phyloP scores from a whole-genome alignment of 2,329 filamentous ascomycete species.

The Orbilia javanica region DNA sequence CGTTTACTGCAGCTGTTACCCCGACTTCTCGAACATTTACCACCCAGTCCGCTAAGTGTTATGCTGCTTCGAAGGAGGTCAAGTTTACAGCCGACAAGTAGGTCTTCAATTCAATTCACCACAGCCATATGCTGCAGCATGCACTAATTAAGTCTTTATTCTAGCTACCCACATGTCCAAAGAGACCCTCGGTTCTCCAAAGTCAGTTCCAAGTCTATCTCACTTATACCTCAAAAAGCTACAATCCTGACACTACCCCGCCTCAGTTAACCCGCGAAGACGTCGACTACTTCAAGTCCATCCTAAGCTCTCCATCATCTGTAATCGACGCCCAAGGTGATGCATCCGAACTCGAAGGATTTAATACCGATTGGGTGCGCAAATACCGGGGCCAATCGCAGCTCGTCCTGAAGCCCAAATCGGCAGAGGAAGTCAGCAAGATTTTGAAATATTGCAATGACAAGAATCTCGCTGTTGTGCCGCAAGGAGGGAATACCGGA shows the following conservation, averaged over 20 bases:
- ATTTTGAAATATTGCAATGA: slow-evolving; percentile 96
- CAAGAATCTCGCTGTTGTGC: slow-evolving; percentile 89
- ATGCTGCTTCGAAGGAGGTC: slow-evolving; percentile 64
- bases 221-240: neutral
- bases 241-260: slow-evolving; percentile 16
- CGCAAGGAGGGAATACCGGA: slow-evolving; percentile 96
- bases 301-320: slow-evolving; percentile 83
- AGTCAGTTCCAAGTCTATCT: slow-evolving; percentile 47
- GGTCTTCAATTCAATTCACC: slow-evolving; percentile 44
- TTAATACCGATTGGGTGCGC: slow-evolving; percentile 98
- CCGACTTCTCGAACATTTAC: slow-evolving; percentile 14
- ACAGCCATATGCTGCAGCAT: neutral
- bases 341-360: slow-evolving; percentile 80
- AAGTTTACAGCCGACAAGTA: slow-evolving; percentile 86
- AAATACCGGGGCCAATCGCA: slow-evolving; percentile 94
- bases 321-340: slow-evolving; percentile 81
- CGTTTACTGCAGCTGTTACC: neutral
- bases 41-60: slow-evolving; percentile 17
- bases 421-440: slow-evolving; percentile 88
- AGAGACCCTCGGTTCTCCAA: slow-evolving; percentile 80
- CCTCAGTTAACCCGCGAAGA: slow-evolving; percentile 77
- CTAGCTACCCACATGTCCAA: slow-evolving; percentile 80
- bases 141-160: neutral
- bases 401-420: slow-evolving; percentile 86
- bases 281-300: slow-evolving; percentile 81